phyloP scores from a whole-genome alignment of 768 basidiomycete genomes.

The Boletellus emodensis region DNA sequence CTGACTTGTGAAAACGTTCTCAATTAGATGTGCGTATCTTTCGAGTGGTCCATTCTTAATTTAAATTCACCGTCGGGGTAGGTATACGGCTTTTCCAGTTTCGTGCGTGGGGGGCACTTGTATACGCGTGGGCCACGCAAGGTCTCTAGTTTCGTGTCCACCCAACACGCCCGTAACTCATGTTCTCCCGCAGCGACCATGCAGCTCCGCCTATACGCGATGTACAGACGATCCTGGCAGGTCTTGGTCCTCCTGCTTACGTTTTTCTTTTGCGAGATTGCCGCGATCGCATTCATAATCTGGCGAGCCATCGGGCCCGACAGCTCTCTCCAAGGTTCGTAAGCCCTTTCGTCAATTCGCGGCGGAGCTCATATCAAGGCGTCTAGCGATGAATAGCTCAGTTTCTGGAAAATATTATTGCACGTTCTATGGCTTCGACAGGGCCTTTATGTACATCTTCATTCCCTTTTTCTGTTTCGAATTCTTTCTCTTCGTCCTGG shows the following conservation, averaged over 20 bases:
- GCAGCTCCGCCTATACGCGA: slow-evolving; percentile 32
- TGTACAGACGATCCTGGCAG: slow-evolving; percentile 26
- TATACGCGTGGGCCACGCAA: slow-evolving; percentile 31
- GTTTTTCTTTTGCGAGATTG: slow-evolving; percentile 22
- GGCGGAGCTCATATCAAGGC: not conserved
- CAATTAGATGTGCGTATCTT: slow-evolving; percentile 19
- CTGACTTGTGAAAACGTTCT: not conserved
- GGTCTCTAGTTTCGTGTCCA: slow-evolving; percentile 11
- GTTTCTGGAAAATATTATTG: slow-evolving; percentile 14
- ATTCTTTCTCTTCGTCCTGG: slow-evolving; percentile 22
- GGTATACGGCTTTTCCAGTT: slow-evolving; percentile 28
- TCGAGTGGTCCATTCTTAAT: not conserved
- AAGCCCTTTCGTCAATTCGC: not conserved
- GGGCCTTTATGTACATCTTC: slow-evolving; percentile 24
- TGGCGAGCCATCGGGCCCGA: slow-evolving; percentile 25
- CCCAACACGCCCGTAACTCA: slow-evolving; percentile 1
- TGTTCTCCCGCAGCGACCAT: slow-evolving; percentile 22
- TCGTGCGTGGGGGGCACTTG: slow-evolving; percentile 32
- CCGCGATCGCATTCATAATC: slow-evolving; percentile 22
- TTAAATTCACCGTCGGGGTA: slow-evolving; percentile 4
- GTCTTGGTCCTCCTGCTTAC: slow-evolving; percentile 18
- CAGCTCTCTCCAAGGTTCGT: slow-evolving; percentile 21
- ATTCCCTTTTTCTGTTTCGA: slow-evolving; percentile 32
- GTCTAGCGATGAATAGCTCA: slow-evolving; percentile 7
- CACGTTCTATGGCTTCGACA: slow-evolving; percentile 20